Evolutionary conservation across 2,329 filamentous ascomycete genomes (phyloP).

Genomic region (Botrytis squamosa): DNA sequence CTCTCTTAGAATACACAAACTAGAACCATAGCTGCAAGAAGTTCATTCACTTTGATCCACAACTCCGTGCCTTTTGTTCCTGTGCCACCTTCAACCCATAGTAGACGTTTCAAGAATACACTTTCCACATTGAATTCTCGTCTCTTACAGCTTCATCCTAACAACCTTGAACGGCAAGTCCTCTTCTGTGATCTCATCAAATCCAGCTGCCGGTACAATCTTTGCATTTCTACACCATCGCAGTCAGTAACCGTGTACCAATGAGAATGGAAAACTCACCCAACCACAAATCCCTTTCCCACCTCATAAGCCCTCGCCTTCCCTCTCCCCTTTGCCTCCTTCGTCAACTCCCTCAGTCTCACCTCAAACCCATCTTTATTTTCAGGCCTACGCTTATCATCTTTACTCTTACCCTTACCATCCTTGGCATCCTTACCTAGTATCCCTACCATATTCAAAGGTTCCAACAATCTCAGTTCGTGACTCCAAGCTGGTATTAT

Average conservation of each 20-base stretch:
- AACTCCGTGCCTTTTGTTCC: not conserved
- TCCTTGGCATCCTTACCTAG: not conserved
- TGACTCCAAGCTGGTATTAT: conserved; percentile 20
- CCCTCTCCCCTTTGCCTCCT: conserved; percentile 3
- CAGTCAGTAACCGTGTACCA: not conserved
- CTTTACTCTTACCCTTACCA: not conserved
- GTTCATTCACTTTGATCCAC: not conserved
- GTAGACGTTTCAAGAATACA: not conserved
- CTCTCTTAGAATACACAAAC: too few relatives aligned
- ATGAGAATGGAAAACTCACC: not conserved
- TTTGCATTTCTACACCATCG: not conserved
- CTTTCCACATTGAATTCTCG: not conserved
- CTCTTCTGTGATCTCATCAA: conserved; percentile 13
- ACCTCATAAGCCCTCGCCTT: conserved; percentile 22
- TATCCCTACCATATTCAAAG: conserved; percentile 25
- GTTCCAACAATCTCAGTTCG: conserved; percentile 26
- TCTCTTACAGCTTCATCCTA: conserved; percentile 1
- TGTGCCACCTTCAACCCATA: not conserved
- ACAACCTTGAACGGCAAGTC: conserved; percentile 21
- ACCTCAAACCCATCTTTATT: conserved; percentile 23
- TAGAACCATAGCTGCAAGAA: not conserved
- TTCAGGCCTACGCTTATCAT: not conserved
- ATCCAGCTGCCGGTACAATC: not conserved
- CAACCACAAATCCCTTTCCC: conserved; percentile 1
- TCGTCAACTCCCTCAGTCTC: conserved; percentile 21